Evolutionary conservation across 805 yeast species (phyloP), one percentile per base, ranked within the genome.

Genomic region (Millerozyma miso): DNA sequence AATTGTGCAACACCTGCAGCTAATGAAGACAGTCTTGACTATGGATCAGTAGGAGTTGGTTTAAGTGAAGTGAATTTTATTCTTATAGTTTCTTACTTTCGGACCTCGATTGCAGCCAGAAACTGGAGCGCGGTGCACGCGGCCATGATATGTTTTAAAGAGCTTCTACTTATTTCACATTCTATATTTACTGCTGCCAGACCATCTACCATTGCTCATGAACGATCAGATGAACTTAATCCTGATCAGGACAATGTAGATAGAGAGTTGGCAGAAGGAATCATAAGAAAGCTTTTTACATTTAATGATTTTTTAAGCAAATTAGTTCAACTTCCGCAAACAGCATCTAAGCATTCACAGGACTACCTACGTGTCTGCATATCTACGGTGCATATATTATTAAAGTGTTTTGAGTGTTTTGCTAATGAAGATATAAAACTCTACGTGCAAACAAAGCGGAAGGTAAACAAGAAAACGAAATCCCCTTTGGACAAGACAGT

Each of bases 91-190:
- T 62, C 69, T 14, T 61, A 70, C 42, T 64, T 79, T 58, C 62
- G 79, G 39, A 67, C 66, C 12, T 65, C 78, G 8, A 62, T 49
- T 34, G 71, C 66, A 10, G 49, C 56, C 13, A 74, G 69, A 39
- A 72, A 77, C 43, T 80, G 80, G 71, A 77, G 79, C 40, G 70
- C 86, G 2, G 74, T 82, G 3, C 88, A 85, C 49, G 87, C 89
- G 1, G 76, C 82, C 2, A 76, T 86, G 76, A 69, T 78, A 33
- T 76, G 86, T 42, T 79, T 86, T 57, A 74, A 75, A 19, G 86
- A 85, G 47, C 60, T 89, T 31, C 62, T 91, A 3, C 53, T 73
- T 16, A 67, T 75, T 8, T 63, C 74, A 6, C 59, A 73, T 51
- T 50, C 74, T 34, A 71, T 81, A 60, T 67, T 73, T 13, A 51